phyloP scores from a whole-genome alignment of 306 rosid species.

The Lathyrus sativus region DNA sequence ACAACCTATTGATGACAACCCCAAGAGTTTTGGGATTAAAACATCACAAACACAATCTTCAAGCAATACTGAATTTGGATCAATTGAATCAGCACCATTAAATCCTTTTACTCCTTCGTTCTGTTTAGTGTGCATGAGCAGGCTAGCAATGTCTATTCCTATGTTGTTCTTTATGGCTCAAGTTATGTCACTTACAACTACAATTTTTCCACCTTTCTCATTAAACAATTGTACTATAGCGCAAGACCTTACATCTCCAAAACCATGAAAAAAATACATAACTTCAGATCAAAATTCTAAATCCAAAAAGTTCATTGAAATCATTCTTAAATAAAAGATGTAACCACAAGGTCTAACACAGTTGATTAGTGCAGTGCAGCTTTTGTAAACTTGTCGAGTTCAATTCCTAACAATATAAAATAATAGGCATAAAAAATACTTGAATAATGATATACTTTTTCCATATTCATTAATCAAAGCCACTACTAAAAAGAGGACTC shows the following conservation, averaged over 20 bases:
- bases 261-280: conserved; percentile 59
- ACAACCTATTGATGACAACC: conserved; percentile 86
- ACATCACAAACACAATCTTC: conserved; percentile 93
- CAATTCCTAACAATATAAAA: too few species aligned
- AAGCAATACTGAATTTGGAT: conserved; percentile 65
- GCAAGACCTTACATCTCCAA: conserved; percentile 97
- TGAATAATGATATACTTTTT: conserved; percentile 78
- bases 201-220: conserved; percentile 81
- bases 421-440: conserved; percentile 44
- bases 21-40: conserved; percentile 95
- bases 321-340: not conserved
- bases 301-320: not conserved
- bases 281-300: not conserved
- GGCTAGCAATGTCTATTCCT: conserved; percentile 80
- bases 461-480: conserved; percentile 85
- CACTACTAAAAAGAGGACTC: conserved; percentile 83
- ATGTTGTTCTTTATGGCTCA: conserved; percentile 87
- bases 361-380: too few species aligned
- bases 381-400: too few species aligned
- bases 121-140: conserved; percentile 64
- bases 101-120: conserved; percentile 71
- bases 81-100: conserved; percentile 67
- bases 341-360: too few species aligned
- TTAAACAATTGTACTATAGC: conserved; percentile 79
- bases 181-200: conserved; percentile 88